phyloP scores from a whole-genome alignment of 805 yeast genomes.

The Candida ulmi region DNA sequence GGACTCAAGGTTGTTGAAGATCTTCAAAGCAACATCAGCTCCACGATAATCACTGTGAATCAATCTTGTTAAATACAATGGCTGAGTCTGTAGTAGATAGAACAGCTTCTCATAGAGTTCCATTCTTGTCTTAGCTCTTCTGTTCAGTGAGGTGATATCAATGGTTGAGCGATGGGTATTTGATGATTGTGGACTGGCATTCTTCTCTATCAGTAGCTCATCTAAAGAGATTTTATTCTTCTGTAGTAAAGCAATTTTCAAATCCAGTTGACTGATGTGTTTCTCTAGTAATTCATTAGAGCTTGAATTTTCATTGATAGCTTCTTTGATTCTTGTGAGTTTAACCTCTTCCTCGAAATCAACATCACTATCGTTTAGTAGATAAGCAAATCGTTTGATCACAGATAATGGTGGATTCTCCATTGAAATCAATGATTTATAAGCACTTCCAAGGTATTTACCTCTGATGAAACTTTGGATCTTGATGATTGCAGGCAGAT shows the following conservation, averaged over 20 bases:
- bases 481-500: conserved; percentile 54
- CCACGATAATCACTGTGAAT: conserved; percentile 31
- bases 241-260: conserved; percentile 71
- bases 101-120: conserved; percentile 74
- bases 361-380: conserved; percentile 64
- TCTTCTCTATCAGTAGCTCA: conserved; percentile 47
- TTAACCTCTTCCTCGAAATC: conserved; percentile 74
- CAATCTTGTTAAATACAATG: conserved; percentile 59
- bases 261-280: conserved; percentile 69
- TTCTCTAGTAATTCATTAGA: conserved; percentile 67
- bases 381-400: conserved; percentile 67
- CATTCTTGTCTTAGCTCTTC: conserved; percentile 40
- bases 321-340: conserved; percentile 60
- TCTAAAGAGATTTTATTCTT: conserved; percentile 76
- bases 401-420: conserved; percentile 75
- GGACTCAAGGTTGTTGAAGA: conserved; percentile 20
- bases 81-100: conserved; percentile 79
- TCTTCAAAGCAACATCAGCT: conserved; percentile 21
- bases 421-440: conserved; percentile 60
- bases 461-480: conserved; percentile 75
- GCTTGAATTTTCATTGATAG: conserved; percentile 63
- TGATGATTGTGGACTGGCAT: conserved; percentile 14
- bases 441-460: conserved; percentile 63
- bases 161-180: conserved; percentile 7
- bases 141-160: conserved; percentile 24